phyloP scores from a whole-genome alignment of 1,139 yeast species.

The Debaryomyces singareniensis region DNA sequence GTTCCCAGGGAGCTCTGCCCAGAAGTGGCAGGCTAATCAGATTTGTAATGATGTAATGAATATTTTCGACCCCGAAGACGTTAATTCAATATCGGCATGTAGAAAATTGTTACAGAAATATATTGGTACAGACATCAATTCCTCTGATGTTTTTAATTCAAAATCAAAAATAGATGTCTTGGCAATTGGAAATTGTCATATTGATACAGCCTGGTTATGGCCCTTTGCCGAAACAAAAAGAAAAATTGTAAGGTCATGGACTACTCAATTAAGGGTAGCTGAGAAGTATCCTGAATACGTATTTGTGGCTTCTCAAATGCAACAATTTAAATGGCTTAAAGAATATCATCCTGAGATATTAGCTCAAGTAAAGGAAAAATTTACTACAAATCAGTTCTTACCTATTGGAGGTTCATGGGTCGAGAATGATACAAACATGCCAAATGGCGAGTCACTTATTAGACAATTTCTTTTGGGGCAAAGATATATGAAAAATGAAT shows the following conservation, averaged over 20 bases:
- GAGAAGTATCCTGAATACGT: conserved; percentile 88
- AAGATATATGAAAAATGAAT: conserved; percentile 69
- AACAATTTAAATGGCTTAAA: conserved; percentile 88
- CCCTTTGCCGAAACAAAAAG: conserved; percentile 94
- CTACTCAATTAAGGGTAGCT: conserved; percentile 79
- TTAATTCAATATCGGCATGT: conserved; percentile 47
- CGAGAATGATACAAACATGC: conserved; percentile 92
- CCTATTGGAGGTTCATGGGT: conserved; percentile 98
- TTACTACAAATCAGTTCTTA: conserved; percentile 66
- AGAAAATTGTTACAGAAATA: conserved; percentile 59
- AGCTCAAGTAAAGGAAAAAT: conserved; percentile 55
- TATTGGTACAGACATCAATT: conserved; percentile 61
- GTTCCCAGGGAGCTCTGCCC: conserved; percentile 67
- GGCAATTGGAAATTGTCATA: conserved; percentile 92
- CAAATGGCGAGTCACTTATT: conserved; percentile 82
- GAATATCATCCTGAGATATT: conserved; percentile 80
- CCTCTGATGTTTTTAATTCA: conserved; percentile 51
- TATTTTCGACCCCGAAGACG: conserved; percentile 58
- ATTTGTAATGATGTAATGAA: conserved; percentile 78
- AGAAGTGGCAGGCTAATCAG: conserved; percentile 76
- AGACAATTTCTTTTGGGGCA: conserved; percentile 91
- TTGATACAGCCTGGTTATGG: conserved; percentile 98
- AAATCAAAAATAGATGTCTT: conserved; percentile 44
- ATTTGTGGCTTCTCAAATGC: conserved; percentile 94
- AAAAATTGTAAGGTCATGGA: conserved; percentile 91